Conservation (phyloP, 2,329 filamentous ascomycete species). For the Volutella citrinella region DNA sequence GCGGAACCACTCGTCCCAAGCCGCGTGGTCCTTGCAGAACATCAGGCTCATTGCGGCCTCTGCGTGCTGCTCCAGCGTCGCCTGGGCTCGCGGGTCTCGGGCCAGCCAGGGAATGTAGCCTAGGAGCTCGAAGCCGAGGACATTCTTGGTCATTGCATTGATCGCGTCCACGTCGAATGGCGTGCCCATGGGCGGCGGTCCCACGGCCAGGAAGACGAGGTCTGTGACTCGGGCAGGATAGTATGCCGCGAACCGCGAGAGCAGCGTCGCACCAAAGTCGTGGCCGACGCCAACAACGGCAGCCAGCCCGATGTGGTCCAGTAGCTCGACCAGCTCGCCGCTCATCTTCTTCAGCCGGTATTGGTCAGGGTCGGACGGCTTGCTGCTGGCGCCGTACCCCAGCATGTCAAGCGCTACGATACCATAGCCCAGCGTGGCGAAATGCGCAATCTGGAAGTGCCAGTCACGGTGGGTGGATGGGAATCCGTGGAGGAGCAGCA, state of each 20-base stretch:
- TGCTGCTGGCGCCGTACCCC: slow-evolving; percentile 35
- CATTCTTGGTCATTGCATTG: slow-evolving; percentile 28
- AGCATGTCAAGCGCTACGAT: slow-evolving; percentile 41
- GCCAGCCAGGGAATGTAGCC: slow-evolving; percentile 31
- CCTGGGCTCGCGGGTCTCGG: slow-evolving; percentile 10
- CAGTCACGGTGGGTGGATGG: slow-evolving; percentile 45
- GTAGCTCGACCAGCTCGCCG: slow-evolving; percentile 31
- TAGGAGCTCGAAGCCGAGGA: slow-evolving; percentile 27
- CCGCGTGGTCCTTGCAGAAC: slow-evolving; percentile 21
- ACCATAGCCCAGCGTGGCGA: slow-evolving; percentile 37
- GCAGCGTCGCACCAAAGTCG: slow-evolving; percentile 32
- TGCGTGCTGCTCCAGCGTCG: slow-evolving; percentile 20
- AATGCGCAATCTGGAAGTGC: slow-evolving; percentile 33
- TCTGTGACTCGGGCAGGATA: slow-evolving; percentile 17
- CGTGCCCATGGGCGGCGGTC: slow-evolving; percentile 24
- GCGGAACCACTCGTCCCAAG: slow-evolving; percentile 26
- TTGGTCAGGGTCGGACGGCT: slow-evolving; percentile 20
- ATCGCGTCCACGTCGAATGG: slow-evolving; percentile 29
- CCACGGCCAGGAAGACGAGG: slow-evolving; percentile 29
- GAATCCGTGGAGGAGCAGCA: slow-evolving; percentile 48
- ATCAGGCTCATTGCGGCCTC: slow-evolving; percentile 26
- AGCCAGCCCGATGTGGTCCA: slow-evolving; percentile 26
- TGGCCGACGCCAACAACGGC: slow-evolving; percentile 43
- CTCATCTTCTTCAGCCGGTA: slow-evolving; percentile 32
- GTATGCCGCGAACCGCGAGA: slow-evolving; percentile 28